Conservation (phyloP, 1,284 basidiomycete species). For the Ceraceosorus guamensis region DNA sequence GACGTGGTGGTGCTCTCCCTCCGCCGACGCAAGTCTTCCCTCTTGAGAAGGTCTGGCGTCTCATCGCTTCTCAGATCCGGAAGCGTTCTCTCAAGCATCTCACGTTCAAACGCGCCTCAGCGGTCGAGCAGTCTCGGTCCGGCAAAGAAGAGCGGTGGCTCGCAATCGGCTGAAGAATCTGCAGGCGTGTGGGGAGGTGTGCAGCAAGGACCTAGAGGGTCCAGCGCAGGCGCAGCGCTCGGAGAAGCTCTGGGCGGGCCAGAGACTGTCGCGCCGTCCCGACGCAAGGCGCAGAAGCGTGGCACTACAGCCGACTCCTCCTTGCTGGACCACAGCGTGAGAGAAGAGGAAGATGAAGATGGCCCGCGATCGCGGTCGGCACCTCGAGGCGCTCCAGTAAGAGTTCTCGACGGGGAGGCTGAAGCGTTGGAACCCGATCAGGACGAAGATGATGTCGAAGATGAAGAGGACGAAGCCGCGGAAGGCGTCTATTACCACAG, state of each 20-base stretch:
- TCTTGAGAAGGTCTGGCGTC: background rate
- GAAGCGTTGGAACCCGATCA: background rate
- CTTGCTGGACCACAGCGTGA: conserved; percentile 9
- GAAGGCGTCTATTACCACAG: conserved; percentile 34
- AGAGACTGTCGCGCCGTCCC: conserved; percentile 9
- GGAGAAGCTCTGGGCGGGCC: conserved; percentile 4
- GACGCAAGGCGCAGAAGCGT: background rate
- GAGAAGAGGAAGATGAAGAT: conserved; percentile 15
- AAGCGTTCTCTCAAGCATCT: background rate
- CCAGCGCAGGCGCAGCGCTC: background rate
- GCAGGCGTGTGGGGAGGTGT: background rate
- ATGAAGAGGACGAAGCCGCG: conserved; percentile 9
- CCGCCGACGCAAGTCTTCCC: background rate
- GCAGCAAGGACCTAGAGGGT: background rate
- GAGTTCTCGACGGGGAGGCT: background rate
- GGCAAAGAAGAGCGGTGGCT: too few species aligned
- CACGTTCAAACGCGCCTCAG: too few species aligned
- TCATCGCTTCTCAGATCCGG: background rate
- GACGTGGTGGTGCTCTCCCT: background rate
- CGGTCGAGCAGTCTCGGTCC: background rate
- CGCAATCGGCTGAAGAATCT: background rate
- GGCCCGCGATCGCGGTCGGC: background rate
- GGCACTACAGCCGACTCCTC: conserved; percentile 7
- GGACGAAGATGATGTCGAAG: conserved; percentile 9
- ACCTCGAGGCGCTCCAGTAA: conserved; percentile 1